phyloP scores from a whole-genome alignment of 2,329 filamentous ascomycete species.

The Penicillium sp. region DNA sequence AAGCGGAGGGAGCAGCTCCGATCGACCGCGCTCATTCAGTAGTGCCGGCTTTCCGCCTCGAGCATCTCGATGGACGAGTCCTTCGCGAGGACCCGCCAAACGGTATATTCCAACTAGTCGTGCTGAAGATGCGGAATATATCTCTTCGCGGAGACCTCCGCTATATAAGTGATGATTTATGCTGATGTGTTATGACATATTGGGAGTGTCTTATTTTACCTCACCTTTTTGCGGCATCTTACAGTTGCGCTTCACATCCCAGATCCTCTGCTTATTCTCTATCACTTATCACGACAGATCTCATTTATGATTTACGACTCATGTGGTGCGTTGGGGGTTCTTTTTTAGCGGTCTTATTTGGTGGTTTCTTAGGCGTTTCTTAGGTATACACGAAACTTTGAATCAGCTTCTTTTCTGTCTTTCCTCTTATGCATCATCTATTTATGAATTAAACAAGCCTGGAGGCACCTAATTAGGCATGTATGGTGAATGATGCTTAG shows the following conservation, averaged over 20 bases:
- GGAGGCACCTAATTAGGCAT: no score
- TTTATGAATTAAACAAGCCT: not conserved
- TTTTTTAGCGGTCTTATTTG: not conserved
- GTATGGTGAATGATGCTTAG: no score
- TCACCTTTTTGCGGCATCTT: not conserved
- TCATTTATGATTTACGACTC: not conserved
- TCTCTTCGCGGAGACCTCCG: slow-evolving; percentile 12
- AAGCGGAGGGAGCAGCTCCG: slow-evolving; percentile 27
- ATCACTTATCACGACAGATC: not conserved
- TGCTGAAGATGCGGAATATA: slow-evolving; percentile 16
- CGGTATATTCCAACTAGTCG: slow-evolving; percentile 18
- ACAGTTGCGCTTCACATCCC: not conserved
- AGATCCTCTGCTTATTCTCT: not conserved
- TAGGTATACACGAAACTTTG: not conserved
- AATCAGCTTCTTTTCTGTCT: not conserved
- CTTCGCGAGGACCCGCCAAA: slow-evolving; percentile 20
- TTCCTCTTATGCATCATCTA: no score
- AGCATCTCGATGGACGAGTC: slow-evolving; percentile 18
- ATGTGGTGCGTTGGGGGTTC: not conserved
- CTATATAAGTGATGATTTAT: slow-evolving; percentile 20
- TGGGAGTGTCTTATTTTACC: not conserved
- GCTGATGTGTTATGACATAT: not conserved
- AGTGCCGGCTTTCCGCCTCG: slow-evolving; percentile 14
- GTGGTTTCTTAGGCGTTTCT: not conserved
- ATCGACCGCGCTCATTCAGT: slow-evolving; percentile 24